These are phyloP conservation scores for Xylaria sp. DNA, from an alignment of 2,329 filamentous ascomycete species.

Conservation along the genomic window DNA sequence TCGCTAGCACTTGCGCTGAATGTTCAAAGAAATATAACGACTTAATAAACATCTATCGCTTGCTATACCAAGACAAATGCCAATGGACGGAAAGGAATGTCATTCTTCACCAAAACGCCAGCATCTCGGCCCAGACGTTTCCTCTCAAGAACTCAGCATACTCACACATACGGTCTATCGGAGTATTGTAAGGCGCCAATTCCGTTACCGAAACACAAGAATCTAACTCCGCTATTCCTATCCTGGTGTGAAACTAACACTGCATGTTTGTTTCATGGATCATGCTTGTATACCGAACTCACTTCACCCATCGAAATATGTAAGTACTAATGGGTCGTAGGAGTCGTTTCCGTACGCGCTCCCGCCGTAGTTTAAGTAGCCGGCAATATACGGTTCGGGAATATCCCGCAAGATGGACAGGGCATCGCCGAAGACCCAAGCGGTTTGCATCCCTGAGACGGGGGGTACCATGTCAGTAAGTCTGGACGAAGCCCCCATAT, in stretches of 20 bases:
- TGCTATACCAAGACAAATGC: not conserved
- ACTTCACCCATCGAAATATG: conserved; percentile 39
- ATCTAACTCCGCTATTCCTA: too few relatives aligned
- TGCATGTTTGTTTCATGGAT: conserved; percentile 9
- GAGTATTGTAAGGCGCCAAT: conserved; percentile 10
- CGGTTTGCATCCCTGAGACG: conserved; percentile 54
- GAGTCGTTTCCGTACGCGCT: conserved; percentile 57
- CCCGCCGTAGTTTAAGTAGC: conserved; percentile 59
- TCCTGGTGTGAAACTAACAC: not conserved
- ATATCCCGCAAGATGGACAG: conserved; percentile 51
- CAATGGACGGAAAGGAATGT: not conserved
- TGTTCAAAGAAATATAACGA: not conserved
- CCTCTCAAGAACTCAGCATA: conserved; percentile 1
- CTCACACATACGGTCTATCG: conserved; percentile 21
- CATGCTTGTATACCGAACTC: conserved; percentile 4
- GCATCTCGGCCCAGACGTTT: too few relatives aligned
- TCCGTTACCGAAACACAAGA: not conserved
- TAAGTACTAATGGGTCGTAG: conserved; percentile 50
- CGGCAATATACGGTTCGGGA: conserved; percentile 51
- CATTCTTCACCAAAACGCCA: conserved; percentile 7
- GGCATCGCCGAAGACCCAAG: conserved; percentile 56
- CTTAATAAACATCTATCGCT: not conserved
- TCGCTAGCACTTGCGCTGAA: too few relatives aligned
- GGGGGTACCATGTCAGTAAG: conserved; percentile 9
- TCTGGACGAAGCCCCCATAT: too few relatives aligned